Percentiles rank a stretch among this genome's conserved stretches.
phyloP scores from a whole-genome alignment of 768 basidiomycete genomes.

The Dictyophora rubrovolvata region DNA sequence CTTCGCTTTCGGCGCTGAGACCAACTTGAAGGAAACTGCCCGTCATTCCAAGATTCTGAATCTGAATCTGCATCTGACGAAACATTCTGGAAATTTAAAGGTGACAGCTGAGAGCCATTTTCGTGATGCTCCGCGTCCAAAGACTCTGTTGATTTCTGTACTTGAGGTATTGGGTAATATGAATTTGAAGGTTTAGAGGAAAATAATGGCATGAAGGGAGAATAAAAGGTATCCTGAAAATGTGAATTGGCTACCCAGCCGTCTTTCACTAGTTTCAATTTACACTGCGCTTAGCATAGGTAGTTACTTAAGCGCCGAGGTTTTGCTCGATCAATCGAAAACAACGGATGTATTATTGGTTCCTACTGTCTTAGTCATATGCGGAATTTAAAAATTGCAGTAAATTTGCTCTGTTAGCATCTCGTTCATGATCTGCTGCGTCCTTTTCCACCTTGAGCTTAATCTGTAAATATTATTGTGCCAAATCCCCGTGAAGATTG shows the following conservation, averaged over 20 bases:
- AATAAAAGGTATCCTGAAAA: background rate
- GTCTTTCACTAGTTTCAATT: no score
- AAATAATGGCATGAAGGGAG: background rate
- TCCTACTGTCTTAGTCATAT: slow-evolving; percentile 21
- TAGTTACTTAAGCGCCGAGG: no score
- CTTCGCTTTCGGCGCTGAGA: slow-evolving; percentile 36
- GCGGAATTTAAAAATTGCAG: slow-evolving; percentile 49
- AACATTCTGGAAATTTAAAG: slow-evolving; percentile 40
- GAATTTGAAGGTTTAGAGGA: background rate
- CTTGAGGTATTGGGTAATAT: background rate
- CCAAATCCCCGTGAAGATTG: background rate
- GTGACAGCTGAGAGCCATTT: slow-evolving; percentile 27
- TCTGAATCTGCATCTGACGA: slow-evolving; percentile 52
- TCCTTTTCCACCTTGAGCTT: slow-evolving; percentile 56
- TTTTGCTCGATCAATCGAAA: background rate
- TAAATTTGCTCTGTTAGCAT: slow-evolving; percentile 43
- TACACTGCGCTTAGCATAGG: no score
- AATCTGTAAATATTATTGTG: slow-evolving; percentile 28
- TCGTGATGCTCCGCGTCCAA: background rate
- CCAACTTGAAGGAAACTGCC: slow-evolving; percentile 24
- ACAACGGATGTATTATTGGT: background rate
- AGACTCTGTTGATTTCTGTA: background rate
- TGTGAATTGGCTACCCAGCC: no score
- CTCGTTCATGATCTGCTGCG: slow-evolving; percentile 43
- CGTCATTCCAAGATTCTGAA: slow-evolving; percentile 26